Evolutionary conservation across 441 rosid genomes (phyloP).

Genomic region (Eruca vesicaria): DNA sequence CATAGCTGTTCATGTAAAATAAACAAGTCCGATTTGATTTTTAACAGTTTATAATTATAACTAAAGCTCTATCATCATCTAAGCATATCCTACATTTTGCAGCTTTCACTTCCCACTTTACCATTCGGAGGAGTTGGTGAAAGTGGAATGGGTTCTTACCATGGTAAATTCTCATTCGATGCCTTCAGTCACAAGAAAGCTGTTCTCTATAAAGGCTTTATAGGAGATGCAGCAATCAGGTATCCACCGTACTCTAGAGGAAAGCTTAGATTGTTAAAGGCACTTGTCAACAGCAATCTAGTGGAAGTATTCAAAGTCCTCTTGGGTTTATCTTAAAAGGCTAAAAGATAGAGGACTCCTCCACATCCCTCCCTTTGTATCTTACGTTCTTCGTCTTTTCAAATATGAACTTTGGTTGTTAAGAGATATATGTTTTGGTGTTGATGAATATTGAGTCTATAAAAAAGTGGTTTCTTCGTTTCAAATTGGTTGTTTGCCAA

Average conservation of each 20-base stretch:
- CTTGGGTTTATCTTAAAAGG: constrained; percentile 40
- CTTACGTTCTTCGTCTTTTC: neutral
- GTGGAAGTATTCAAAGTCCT: constrained; percentile 43
- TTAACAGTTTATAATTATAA: neutral
- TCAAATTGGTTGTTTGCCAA: constrained; percentile 26
- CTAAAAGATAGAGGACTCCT: neutral
- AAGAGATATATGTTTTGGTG: constrained; percentile 12
- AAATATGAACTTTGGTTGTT: neutral
- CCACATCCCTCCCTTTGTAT: neutral
- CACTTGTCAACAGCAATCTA: constrained; percentile 45
- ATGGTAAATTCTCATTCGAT: constrained; percentile 64
- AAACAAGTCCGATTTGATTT: neutral
- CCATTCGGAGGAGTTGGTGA: constrained; percentile 83
- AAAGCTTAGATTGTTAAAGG: constrained; percentile 50
- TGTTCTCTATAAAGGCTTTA: constrained; percentile 52
- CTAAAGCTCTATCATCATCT: neutral
- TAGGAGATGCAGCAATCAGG: constrained; percentile 48
- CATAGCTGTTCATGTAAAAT: constrained; percentile 64
- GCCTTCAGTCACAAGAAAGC: constrained; percentile 73
- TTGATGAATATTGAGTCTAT: constrained; percentile 16
- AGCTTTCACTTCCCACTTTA: constrained; percentile 52
- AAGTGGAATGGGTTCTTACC: constrained; percentile 76
- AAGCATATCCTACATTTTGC: constrained; percentile 25
- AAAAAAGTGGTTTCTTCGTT: constrained; percentile 25
- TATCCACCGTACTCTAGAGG: constrained; percentile 62